A percentile compares a stretch with the other conserved stretches of the same genome.
Conservation (phyloP, 164 flowering plant species). For the Brasenia schreberi region DNA sequence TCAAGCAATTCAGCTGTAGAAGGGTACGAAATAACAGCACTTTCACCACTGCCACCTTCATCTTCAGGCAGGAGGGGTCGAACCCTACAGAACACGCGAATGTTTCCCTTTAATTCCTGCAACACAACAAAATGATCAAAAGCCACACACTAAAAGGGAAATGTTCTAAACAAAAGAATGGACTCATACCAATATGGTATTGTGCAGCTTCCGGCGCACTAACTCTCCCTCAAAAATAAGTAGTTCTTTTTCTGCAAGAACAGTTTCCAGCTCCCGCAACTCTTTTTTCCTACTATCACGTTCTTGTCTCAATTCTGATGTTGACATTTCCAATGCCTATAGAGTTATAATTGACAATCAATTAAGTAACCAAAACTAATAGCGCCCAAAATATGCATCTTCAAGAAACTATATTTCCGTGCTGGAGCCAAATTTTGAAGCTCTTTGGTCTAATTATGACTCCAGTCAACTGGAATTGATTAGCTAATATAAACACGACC, state of each 20-base stretch:
- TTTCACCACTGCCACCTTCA: constrained; percentile 28
- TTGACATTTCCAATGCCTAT: constrained; percentile 51
- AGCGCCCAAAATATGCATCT: too few relatives aligned
- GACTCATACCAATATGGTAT: constrained; percentile 64
- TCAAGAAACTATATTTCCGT: too few relatives aligned
- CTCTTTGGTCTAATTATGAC: too few relatives aligned
- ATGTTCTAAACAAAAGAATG: background rate
- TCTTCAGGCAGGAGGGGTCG: constrained; percentile 82
- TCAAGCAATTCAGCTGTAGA: constrained; percentile 59
- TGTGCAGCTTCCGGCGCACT: constrained; percentile 77
- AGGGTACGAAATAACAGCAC: constrained; percentile 51
- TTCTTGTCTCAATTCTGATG: constrained; percentile 37
- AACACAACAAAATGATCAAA: constrained; percentile 6
- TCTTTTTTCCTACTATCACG: constrained; percentile 47
- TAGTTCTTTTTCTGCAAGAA: constrained; percentile 56
- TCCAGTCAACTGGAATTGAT: too few relatives aligned
- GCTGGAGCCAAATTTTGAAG: too few relatives aligned
- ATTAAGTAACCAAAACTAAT: too few relatives aligned
- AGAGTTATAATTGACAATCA: background rate
- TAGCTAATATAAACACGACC: too few relatives aligned
- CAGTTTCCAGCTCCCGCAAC: constrained; percentile 38
- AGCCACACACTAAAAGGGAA: background rate
- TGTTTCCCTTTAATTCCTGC: constrained; percentile 98
- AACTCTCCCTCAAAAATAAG: constrained; percentile 78
- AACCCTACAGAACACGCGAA: constrained; percentile 94